Evolutionary conservation across 139 green algal species (phyloP).

Genomic region (Pleodorina starrii): DNA sequence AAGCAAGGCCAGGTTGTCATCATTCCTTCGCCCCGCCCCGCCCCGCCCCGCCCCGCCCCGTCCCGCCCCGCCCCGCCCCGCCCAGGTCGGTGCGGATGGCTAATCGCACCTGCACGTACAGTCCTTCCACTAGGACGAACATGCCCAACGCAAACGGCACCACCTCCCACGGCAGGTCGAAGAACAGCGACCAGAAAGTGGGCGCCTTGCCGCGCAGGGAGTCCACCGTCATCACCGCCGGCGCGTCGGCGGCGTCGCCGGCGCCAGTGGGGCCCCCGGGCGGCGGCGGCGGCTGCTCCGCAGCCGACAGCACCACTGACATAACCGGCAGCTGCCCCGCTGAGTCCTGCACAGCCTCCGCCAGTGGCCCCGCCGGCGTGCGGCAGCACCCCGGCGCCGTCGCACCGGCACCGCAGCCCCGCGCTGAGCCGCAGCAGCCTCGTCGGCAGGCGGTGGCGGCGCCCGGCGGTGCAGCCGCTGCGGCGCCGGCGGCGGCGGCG

Average conservation of each 20-base stretch:
- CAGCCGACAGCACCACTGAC: background rate
- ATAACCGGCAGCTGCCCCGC: background rate
- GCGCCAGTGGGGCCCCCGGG: background rate
- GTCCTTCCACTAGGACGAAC: constrained; percentile 70
- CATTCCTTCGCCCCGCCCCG: too few relatives aligned
- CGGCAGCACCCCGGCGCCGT: too few relatives aligned
- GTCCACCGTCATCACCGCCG: constrained; percentile 2
- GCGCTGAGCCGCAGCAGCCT: background rate
- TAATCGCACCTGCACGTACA: constrained; percentile 46
- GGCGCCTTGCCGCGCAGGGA: constrained; percentile 1
- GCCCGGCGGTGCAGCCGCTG: too few relatives aligned
- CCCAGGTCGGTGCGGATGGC: background rate
- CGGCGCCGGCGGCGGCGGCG: too few relatives aligned
- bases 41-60: too few relatives aligned
- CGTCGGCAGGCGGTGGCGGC: too few relatives aligned
- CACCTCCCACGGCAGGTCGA: constrained; percentile 59
- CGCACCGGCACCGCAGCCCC: too few relatives aligned
- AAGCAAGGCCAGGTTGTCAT: too few relatives aligned
- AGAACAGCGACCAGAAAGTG: constrained; percentile 26
- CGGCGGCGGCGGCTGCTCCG: too few relatives aligned
- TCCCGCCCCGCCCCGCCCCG: too few relatives aligned
- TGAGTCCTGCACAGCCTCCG: background rate
- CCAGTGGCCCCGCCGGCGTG: background rate
- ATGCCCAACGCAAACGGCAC: constrained; percentile 71
- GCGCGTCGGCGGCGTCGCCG: background rate